A percentile compares a stretch with the other conserved stretches of the same genome.
These are phyloP conservation scores for Choiromyces venosus DNA, from an alignment of 495 filamentous ascomycete genomes.

Conservation along the genomic window DNA sequence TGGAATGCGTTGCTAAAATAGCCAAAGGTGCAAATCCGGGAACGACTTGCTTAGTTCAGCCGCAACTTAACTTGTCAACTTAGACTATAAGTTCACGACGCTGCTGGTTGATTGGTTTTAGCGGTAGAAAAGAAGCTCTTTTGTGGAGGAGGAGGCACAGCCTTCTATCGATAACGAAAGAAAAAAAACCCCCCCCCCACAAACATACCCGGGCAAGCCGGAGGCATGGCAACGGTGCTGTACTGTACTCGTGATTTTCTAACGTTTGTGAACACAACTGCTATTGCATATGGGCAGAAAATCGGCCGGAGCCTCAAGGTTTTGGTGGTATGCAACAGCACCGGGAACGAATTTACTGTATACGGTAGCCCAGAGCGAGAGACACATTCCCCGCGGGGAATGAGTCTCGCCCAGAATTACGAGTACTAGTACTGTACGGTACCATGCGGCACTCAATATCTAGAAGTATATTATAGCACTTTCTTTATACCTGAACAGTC, in stretches of 20 bases:
- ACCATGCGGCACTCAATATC: neutral
- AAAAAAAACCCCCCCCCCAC: neutral
- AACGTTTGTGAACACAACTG: too few species aligned
- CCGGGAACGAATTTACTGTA: too few species aligned
- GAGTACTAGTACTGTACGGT: too few species aligned
- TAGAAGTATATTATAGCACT: neutral
- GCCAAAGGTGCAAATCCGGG: neutral
- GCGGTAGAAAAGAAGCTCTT: neutral
- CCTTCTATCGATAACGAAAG: neutral
- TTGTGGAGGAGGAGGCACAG: neutral
- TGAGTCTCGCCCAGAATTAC: too few species aligned
- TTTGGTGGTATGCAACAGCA: too few species aligned
- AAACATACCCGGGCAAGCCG: neutral
- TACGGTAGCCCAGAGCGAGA: too few species aligned
- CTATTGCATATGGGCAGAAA: too few species aligned
- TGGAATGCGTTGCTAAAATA: neutral
- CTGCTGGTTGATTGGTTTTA: neutral
- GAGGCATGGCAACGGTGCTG: neutral
- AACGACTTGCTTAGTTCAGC: neutral
- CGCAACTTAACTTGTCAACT: neutral
- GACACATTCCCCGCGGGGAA: too few species aligned
- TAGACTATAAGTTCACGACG: neutral
- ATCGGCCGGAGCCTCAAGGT: too few species aligned
- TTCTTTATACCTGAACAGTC: neutral
- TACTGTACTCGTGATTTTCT: too few species aligned